Base-by-base conservation (phyloP, 2,329 filamentous ascomycete species). In the Verticillium albo-atrum region DNA sequence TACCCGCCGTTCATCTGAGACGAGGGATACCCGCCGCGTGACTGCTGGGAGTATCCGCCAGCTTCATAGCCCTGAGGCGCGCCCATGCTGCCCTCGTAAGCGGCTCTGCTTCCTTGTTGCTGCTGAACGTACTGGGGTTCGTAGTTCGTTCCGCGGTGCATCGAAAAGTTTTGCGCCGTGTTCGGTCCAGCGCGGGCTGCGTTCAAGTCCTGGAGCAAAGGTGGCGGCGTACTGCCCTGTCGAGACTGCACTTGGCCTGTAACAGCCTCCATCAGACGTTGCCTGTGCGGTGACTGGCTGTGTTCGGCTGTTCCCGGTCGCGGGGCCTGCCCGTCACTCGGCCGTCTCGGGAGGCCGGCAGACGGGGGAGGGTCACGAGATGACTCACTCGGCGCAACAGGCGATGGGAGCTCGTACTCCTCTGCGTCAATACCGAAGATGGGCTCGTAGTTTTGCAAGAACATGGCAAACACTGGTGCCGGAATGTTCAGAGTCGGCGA, bases 401-500 rank as follows among this genome's bases (percentile, higher is more conserved):
- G 75, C 14, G 79, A 77, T 1, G 82, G 80, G 27, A 84, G 76
- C 69, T 86, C 82, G 59, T 88, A 87, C 56, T 86, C 81, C 65
- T 89, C 86, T 0, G 89, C 83, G 20, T 85, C 79, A 53, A 88
- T 81, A 23, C 89, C 89, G 70, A 98, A 99, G 54, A 99, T 94
- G 50, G 83, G 84, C 63, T 90, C 84, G 70, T 92, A 97, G 68
- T 98, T 93, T 64, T 95, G 93, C 60, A 99, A 81, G 73, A 99
- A 95, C 73, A 96, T 84, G 3, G 93, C 92, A 72, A 99, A 97
- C 12, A 99, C 89, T 0, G 94, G 93, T 0, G 92, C 92, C 0
- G 95, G 94, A 51, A 99, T 97, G 72, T 98, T 98, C 58, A 99
- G 82, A 0, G 95, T 98, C 0, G 95, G 95, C 17, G 95, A 96